Evolutionary conservation across 805 yeast species (phyloP).

Genomic region (Martiniozyma abietophila): DNA sequence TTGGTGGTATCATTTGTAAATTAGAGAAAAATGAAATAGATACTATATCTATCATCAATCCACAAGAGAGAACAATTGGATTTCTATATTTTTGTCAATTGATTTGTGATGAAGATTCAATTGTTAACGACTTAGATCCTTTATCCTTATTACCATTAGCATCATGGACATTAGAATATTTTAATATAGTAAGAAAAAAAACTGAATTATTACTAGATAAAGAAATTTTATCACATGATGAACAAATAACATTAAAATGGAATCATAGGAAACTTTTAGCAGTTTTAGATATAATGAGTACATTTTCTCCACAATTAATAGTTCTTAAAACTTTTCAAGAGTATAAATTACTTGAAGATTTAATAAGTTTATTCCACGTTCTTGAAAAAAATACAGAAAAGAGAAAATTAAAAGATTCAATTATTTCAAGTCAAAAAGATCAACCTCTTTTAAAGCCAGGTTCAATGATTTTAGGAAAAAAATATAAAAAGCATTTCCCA

Average conservation of each 20-base stretch:
- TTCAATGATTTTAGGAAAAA: not conserved
- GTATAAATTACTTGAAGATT: slow-evolving; percentile 28
- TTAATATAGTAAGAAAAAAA: slow-evolving; percentile 15
- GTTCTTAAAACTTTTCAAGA: slow-evolving; percentile 33
- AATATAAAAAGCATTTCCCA: slow-evolving; percentile 39
- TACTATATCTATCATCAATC: not conserved
- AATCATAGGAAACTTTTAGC: slow-evolving; percentile 17
- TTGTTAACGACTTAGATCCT: not conserved
- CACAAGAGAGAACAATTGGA: no score
- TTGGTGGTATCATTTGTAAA: slow-evolving; percentile 5
- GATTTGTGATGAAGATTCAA: not conserved
- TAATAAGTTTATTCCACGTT: slow-evolving; percentile 30
- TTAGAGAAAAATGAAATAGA: slow-evolving; percentile 2
- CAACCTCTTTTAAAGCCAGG: not conserved
- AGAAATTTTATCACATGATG: slow-evolving; percentile 1
- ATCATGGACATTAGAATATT: slow-evolving; percentile 33
- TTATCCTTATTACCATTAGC: slow-evolving; percentile 18
- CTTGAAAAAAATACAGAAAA: slow-evolving; percentile 34
- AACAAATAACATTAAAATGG: slow-evolving; percentile 6
- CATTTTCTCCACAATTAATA: slow-evolving; percentile 32
- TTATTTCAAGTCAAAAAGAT: no score
- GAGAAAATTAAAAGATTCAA: slow-evolving; percentile 25
- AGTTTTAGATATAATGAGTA: slow-evolving; percentile 33
- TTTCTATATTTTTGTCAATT: slow-evolving; percentile 4
- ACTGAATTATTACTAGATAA: slow-evolving; percentile 3